These are phyloP conservation scores for Platanthera guangdongensis DNA, from an alignment of 106 monocot genomes.

Conservation along the genomic window DNA sequence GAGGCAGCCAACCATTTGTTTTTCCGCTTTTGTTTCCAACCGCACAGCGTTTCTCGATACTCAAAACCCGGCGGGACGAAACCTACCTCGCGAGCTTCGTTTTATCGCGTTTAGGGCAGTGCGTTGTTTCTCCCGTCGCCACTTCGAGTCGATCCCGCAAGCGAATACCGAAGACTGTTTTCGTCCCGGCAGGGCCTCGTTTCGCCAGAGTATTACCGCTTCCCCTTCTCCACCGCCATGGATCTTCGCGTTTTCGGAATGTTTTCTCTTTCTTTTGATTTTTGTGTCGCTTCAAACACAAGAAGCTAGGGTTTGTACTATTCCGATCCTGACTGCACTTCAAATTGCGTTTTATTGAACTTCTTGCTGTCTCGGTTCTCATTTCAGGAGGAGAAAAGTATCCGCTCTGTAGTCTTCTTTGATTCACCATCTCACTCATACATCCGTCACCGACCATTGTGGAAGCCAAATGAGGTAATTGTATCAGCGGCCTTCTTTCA, in stretches of 20 bases:
- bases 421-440: conserved; percentile 4
- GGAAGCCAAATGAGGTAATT: background rate
- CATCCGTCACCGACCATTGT: conserved; percentile 1
- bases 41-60: too few relatives aligned
- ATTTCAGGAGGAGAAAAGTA: background rate
- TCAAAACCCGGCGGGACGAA: too few relatives aligned
- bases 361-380: background rate
- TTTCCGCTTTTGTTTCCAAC: too few relatives aligned
- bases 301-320: conserved; percentile 9
- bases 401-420: conserved; percentile 5
- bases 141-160: too few relatives aligned
- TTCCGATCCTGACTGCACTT: background rate
- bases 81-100: too few relatives aligned
- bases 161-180: background rate
- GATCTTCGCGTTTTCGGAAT: background rate
- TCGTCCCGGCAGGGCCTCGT: background rate
- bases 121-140: too few relatives aligned
- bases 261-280: conserved; percentile 7
- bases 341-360: background rate
- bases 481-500: background rate
- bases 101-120: too few relatives aligned
- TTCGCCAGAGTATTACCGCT: background rate
- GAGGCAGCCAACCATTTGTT: too few relatives aligned
- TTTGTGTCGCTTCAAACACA: background rate
- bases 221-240: background rate